Evolutionary conservation across 2,329 filamentous ascomycete species (phyloP).

Genomic region (Aaosphaeria arxii): DNA sequence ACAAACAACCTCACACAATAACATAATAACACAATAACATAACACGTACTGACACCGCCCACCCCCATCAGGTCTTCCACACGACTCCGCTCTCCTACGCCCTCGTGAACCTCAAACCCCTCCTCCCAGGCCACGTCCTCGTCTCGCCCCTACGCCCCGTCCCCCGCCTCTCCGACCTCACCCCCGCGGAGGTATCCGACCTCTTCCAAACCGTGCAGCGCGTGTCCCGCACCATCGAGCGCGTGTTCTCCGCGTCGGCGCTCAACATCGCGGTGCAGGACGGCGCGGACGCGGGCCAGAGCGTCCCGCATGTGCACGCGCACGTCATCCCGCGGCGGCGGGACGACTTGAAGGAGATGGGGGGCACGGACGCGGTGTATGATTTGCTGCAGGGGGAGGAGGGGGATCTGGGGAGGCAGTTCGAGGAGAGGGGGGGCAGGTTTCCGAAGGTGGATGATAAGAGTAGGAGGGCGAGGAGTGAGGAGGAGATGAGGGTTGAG

Average conservation of each 20-base stretch:
- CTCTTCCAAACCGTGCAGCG: slow-evolving; percentile 84
- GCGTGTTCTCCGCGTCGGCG: slow-evolving; percentile 62
- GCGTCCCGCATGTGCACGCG: slow-evolving; percentile 87
- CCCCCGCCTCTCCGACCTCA: slow-evolving; percentile 72
- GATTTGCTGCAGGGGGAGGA: slow-evolving; percentile 78
- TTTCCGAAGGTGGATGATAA: slow-evolving; percentile 73
- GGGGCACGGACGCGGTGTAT: slow-evolving; percentile 74
- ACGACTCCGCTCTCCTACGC: slow-evolving; percentile 76
- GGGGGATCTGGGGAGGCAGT: slow-evolving; percentile 73
- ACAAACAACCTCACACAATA: not conserved
- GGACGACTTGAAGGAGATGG: slow-evolving; percentile 56
- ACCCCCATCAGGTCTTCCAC: slow-evolving; percentile 71
- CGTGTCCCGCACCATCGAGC: slow-evolving; percentile 71
- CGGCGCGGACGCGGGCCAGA: slow-evolving; percentile 85
- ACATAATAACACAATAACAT: not conserved
- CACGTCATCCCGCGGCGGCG: slow-evolving; percentile 78
- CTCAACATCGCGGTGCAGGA: slow-evolving; percentile 97
- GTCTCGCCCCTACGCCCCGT: slow-evolving; percentile 72
- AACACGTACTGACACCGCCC: not conserved
- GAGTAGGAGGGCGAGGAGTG: slow-evolving; percentile 60
- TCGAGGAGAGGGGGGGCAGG: slow-evolving; percentile 58
- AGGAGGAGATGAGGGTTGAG: slow-evolving; percentile 77
- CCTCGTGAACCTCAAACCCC: slow-evolving; percentile 91
- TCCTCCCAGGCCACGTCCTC: slow-evolving; percentile 89
- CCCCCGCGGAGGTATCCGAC: slow-evolving; percentile 70